Conservation (phyloP, 805 yeast species). For the Kuraishia borneana region DNA sequence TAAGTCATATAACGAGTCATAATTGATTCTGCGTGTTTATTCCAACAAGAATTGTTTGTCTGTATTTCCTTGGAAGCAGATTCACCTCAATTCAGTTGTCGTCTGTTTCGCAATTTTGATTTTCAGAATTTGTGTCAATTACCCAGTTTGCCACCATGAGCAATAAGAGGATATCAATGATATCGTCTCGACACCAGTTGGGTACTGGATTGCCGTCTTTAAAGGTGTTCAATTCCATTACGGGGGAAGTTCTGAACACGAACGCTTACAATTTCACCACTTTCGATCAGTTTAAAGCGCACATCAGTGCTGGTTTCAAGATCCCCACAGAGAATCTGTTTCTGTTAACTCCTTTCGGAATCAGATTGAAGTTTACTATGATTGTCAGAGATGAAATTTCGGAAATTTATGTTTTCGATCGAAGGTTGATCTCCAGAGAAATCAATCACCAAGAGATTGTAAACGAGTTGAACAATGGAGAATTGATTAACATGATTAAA, state of each 20-base stretch:
- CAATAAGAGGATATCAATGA: slow-evolving; percentile 2
- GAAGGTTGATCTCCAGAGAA: slow-evolving; percentile 34
- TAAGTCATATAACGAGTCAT: no score
- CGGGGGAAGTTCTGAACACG: slow-evolving; percentile 26
- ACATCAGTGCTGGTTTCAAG: slow-evolving; percentile 26
- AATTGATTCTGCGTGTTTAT: no score
- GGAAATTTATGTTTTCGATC: slow-evolving; percentile 55
- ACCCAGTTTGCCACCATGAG: no score
- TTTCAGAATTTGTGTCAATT: no score
- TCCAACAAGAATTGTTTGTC: no score
- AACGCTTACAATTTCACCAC: slow-evolving; percentile 26
- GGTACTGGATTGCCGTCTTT: slow-evolving; percentile 8
- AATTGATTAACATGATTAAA: slow-evolving; percentile 17
- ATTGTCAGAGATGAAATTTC: slow-evolving; percentile 32
- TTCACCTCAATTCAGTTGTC: no score
- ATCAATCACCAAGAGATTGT: slow-evolving; percentile 4
- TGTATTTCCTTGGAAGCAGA: no score
- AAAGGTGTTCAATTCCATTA: slow-evolving; percentile 27
- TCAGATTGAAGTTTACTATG: slow-evolving; percentile 42
- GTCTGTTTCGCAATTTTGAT: no score
- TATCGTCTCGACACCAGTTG: slow-evolving; percentile 1
- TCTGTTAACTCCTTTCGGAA: slow-evolving; percentile 55
- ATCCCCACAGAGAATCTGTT: slow-evolving; percentile 31
- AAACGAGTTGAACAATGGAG: slow-evolving; percentile 13
- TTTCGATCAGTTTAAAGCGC: slow-evolving; percentile 29